phyloP scores from a whole-genome alignment of 805 yeast genomes.

The Pichia kluyveri region DNA sequence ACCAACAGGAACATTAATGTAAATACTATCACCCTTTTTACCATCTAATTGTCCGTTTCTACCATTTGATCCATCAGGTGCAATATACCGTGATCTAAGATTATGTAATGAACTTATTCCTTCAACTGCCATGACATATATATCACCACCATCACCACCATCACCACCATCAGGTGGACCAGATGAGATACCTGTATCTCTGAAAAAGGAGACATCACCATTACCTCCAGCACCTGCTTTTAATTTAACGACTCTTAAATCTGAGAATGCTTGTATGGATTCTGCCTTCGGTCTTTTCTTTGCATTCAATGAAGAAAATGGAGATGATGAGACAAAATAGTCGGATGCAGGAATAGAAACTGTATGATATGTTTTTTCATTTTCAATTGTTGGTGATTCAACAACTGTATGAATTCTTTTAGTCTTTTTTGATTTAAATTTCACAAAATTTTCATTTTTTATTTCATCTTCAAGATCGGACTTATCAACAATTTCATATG shows the following conservation, averaged over 20 bases:
- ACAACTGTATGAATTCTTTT: constrained; percentile 11
- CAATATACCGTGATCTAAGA: constrained; percentile 56
- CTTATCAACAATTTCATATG: constrained; percentile 14
- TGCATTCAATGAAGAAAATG: constrained; percentile 27
- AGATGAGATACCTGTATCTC: constrained; percentile 74
- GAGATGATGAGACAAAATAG: constrained; percentile 29
- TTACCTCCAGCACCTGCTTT: constrained; percentile 82
- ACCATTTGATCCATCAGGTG: constrained; percentile 67
- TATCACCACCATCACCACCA: constrained; percentile 89
- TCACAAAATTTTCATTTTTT: constrained; percentile 8
- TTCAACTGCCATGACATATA: constrained; percentile 73
- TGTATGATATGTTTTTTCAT: constrained; percentile 16
- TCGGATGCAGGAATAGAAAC: constrained; percentile 24
- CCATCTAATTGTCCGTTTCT: constrained; percentile 77
- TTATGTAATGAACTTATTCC: constrained; percentile 66
- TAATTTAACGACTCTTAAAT: constrained; percentile 57
- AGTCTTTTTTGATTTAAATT: constrained; percentile 9
- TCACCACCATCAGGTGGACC: constrained; percentile 99
- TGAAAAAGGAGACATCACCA: constrained; percentile 76
- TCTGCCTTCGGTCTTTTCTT: constrained; percentile 37
- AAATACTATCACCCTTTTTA: constrained; percentile 66
- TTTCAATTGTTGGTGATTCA: constrained; percentile 6
- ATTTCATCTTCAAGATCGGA: constrained; percentile 17
- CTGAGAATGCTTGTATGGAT: constrained; percentile 40
- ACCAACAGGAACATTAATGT: constrained; percentile 87